phyloP scores from a whole-genome alignment of 2,329 filamentous ascomycete genomes.

The Bimuria novae-zelandiae region DNA sequence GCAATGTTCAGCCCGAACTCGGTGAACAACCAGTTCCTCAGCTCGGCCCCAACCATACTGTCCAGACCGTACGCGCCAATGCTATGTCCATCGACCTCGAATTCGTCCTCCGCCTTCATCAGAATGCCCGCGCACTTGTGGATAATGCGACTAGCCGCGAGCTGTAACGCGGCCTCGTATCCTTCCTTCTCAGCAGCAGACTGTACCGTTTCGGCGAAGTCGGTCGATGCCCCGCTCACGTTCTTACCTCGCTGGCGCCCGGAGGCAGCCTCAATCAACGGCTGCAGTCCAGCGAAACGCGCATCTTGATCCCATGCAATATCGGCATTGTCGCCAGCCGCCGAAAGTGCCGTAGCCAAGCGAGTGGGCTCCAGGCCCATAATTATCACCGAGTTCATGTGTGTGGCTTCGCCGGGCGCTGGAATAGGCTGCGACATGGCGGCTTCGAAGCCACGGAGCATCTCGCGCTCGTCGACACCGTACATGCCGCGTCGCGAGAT shows the following conservation, averaged over 20 bases:
- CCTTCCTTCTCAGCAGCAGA: not conserved
- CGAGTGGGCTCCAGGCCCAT: not conserved
- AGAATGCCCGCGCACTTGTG: not conserved
- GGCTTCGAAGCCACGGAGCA: slow-evolving; percentile 5
- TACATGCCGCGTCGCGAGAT: slow-evolving; percentile 11
- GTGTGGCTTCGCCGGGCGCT: too few relatives aligned
- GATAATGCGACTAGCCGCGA: not conserved
- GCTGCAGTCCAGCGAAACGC: not conserved
- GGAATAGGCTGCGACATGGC: not conserved
- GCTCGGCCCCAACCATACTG: slow-evolving; percentile 17
- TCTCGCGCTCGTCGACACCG: slow-evolving; percentile 9
- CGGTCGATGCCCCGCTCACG: not conserved
- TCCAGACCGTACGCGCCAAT: slow-evolving; percentile 16
- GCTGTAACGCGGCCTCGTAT: not conserved
- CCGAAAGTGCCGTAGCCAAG: not conserved
- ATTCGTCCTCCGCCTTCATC: not conserved
- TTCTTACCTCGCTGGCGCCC: too few relatives aligned
- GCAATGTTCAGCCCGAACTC: slow-evolving; percentile 9
- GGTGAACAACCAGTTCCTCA: slow-evolving; percentile 18
- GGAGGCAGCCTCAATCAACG: not conserved
- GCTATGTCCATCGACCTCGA: not conserved
- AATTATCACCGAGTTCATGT: not conserved
- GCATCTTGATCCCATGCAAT: not conserved
- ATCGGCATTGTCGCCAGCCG: not conserved
- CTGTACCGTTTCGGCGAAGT: not conserved